Evolutionary conservation across 768 basidiomycete species (phyloP).

Genomic region (Pulveroboletus sp.): DNA sequence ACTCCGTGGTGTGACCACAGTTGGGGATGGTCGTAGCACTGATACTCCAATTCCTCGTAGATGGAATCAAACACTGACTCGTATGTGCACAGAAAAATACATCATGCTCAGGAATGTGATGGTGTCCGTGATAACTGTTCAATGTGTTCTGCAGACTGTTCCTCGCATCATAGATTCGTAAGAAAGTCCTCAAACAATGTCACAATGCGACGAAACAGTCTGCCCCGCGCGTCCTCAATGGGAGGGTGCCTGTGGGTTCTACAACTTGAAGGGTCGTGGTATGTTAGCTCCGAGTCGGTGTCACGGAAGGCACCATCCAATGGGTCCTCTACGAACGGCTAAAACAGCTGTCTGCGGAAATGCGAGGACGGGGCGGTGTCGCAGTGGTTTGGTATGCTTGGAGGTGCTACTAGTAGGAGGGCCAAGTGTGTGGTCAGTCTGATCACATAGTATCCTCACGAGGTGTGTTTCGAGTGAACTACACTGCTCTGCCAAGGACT

Average conservation of each 20-base stretch:
- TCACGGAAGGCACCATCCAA: conserved; percentile 94
- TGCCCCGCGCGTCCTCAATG: conserved; percentile 39
- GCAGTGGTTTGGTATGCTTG: conserved; percentile 74
- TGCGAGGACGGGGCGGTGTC: conserved; percentile 54
- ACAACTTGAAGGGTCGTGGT: conserved; percentile 92
- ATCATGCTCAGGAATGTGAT: too few relatives aligned
- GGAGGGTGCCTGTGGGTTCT: conserved; percentile 84
- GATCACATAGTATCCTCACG: conserved; percentile 98
- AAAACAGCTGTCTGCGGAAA: conserved; percentile 60
- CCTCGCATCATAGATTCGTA: too few relatives aligned
- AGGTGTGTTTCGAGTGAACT: conserved; percentile 49
- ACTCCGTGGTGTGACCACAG: too few relatives aligned
- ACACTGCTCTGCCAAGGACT: conserved; percentile 21
- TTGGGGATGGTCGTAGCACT: too few relatives aligned
- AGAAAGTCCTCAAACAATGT: too few relatives aligned
- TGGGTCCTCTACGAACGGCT: conserved; percentile 97
- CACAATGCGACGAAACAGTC: conserved; percentile 7
- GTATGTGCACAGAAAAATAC: too few relatives aligned
- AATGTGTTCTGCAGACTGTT: too few relatives aligned
- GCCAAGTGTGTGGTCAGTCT: conserved; percentile 93
- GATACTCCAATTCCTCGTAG: too few relatives aligned
- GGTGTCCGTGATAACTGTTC: too few relatives aligned
- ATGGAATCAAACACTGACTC: too few relatives aligned
- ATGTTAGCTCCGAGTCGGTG: conserved; percentile 95
- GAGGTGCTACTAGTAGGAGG: conserved; percentile 81